These are phyloP conservation scores for Saccharomycopsis olivae DNA, from an alignment of 805 yeast species.

Conservation along the genomic window DNA sequence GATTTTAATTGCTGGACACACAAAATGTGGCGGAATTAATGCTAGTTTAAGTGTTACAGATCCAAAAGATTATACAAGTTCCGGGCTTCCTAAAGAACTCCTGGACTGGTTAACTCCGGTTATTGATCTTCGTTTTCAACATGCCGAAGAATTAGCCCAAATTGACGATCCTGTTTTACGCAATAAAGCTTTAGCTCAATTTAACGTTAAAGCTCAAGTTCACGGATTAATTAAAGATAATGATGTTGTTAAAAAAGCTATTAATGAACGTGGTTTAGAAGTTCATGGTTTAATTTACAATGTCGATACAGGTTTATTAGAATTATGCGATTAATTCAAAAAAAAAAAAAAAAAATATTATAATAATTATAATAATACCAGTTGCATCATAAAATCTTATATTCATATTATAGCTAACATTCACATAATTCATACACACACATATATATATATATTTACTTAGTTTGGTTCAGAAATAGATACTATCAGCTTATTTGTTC, in stretches of 20 bases:
- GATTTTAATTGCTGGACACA: slow-evolving; percentile 85
- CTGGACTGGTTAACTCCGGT: slow-evolving; percentile 63
- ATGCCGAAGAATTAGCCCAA: slow-evolving; percentile 38
- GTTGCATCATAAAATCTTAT: no score
- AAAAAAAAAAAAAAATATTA: neutral
- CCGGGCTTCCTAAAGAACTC: slow-evolving; percentile 31
- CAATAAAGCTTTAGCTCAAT: slow-evolving; percentile 58
- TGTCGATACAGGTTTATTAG: slow-evolving; percentile 63
- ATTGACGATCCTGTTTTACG: slow-evolving; percentile 41
- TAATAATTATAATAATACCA: neutral
- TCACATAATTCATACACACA: no score
- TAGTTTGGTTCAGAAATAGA: no score
- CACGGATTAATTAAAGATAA: slow-evolving; percentile 44
- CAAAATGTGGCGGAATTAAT: slow-evolving; percentile 90
- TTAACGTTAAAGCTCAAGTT: slow-evolving; percentile 67
- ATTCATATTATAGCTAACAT: no score
- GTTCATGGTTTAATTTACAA: slow-evolving; percentile 81
- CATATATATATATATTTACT: no score
- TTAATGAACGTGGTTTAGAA: slow-evolving; percentile 51
- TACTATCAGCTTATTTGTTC: no score
- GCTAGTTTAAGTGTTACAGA: slow-evolving; percentile 39
- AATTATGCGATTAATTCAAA: slow-evolving; percentile 19
- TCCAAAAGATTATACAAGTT: slow-evolving; percentile 39
- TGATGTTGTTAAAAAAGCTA: slow-evolving; percentile 60
- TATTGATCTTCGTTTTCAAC: slow-evolving; percentile 57